phyloP scores from a whole-genome alignment of 2,329 filamentous ascomycete species.

The Leptographium flavum region DNA sequence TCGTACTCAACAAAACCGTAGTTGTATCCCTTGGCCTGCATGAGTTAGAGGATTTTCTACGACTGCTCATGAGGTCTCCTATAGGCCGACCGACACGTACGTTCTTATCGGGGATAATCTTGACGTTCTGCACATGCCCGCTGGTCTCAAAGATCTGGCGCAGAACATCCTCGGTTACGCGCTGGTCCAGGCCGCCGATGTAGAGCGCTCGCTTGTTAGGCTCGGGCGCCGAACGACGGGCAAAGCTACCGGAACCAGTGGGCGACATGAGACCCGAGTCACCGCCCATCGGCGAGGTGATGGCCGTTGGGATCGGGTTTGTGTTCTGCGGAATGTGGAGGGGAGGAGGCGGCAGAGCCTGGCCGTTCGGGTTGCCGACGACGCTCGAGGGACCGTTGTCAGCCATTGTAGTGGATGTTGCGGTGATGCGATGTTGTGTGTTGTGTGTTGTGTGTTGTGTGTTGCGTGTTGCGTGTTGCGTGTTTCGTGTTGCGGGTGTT shows the following conservation, averaged over 20 bases:
- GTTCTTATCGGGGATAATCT: slow-evolving; percentile 99
- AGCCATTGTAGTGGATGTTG: slow-evolving; percentile 53
- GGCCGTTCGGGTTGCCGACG: slow-evolving; percentile 63
- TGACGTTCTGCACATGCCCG: slow-evolving; percentile 94
- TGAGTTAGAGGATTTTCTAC: not conserved
- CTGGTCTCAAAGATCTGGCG: slow-evolving; percentile 98
- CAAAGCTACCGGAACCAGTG: slow-evolving; percentile 64
- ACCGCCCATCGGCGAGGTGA: slow-evolving; percentile 70
- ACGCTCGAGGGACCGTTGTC: slow-evolving; percentile 56
- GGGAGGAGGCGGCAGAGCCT: slow-evolving; percentile 75
- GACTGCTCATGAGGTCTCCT: no score
- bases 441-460: no score
- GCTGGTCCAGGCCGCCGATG: slow-evolving; percentile 84
- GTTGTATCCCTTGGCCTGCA: slow-evolving; percentile 86
- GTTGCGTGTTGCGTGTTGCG: no score
- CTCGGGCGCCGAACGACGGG: slow-evolving; percentile 84
- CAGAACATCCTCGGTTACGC: slow-evolving; percentile 90
- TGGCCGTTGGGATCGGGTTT: slow-evolving; percentile 85
- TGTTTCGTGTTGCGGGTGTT: no score
- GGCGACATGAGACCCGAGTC: slow-evolving; percentile 67
- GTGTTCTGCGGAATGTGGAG: slow-evolving; percentile 93
- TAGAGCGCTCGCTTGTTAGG: slow-evolving; percentile 97
- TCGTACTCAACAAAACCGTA: slow-evolving; percentile 99
- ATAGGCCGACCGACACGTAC: slow-evolving; percentile 40
- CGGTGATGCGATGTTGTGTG: no score